A percentile compares a stretch with the other conserved stretches of the same genome.
Evolutionary conservation across 2,329 filamentous ascomycete species (phyloP).

Genomic region (Exserohilum turcica): DNA sequence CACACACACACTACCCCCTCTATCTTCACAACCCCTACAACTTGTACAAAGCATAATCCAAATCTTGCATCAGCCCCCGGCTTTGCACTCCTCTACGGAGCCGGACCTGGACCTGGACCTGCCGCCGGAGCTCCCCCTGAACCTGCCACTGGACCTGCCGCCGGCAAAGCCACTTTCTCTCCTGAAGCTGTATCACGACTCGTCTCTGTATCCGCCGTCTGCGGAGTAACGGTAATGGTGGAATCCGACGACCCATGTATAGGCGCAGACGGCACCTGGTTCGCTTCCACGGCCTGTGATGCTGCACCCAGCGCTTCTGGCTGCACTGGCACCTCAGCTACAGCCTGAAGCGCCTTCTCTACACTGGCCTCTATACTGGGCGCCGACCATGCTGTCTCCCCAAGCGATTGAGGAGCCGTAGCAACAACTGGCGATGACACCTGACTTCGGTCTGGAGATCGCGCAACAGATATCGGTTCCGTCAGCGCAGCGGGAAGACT

Average conservation of each 20-base stretch:
- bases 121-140: no score
- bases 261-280: constrained; percentile 1
- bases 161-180: not conserved
- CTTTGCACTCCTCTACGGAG: constrained; percentile 1
- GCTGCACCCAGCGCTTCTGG: not conserved
- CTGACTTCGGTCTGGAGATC: constrained; percentile 15
- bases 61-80: no score
- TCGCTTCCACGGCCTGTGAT: not conserved
- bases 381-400: not conserved
- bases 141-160: no score
- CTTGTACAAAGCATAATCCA: no score
- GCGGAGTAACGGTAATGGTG: constrained; percentile 13
- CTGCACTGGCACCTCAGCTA: not conserved
- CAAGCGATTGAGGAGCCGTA: not conserved
- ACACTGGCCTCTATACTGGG: not conserved
- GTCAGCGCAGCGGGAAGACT: constrained; percentile 20
- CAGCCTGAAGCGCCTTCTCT: not conserved
- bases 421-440: constrained; percentile 1
- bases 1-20: not conserved
- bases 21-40: no score
- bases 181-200: not conserved
- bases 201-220: not conserved
- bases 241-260: constrained; percentile 13
- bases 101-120: no score
- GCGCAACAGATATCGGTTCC: constrained; percentile 16